phyloP scores from a whole-genome alignment of 495 filamentous ascomycete species.

The Aspergillus avenaceus region DNA sequence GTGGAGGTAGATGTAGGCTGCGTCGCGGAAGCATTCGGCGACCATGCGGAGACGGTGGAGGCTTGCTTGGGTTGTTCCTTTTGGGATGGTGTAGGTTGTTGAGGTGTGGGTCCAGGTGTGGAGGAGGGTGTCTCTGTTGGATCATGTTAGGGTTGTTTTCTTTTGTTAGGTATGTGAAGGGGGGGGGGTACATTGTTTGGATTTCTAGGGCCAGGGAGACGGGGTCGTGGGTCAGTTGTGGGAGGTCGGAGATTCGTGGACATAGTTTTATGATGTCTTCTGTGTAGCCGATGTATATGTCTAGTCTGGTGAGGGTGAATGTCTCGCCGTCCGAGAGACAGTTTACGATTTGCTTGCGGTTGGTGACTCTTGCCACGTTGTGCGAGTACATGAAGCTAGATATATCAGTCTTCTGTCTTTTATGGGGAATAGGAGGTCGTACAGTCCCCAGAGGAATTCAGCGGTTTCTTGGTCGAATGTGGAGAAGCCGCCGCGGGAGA shows the following conservation, averaged over 20 bases:
- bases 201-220: constrained; percentile 26
- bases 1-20: constrained; percentile 40
- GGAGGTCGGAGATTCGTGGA: constrained; percentile 35
- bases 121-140: constrained; percentile 33
- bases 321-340: constrained; percentile 18
- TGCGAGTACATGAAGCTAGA: constrained; percentile 37
- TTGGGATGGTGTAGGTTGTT: constrained; percentile 29
- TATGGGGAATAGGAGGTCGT: constrained; percentile 4
- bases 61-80: constrained; percentile 24
- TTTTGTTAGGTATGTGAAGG: neutral
- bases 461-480: constrained; percentile 32
- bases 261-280: constrained; percentile 41
- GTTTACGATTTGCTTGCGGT: constrained; percentile 23
- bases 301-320: constrained; percentile 28
- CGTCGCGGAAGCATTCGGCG: constrained; percentile 43
- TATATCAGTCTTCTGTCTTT: neutral
- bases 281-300: constrained; percentile 43
- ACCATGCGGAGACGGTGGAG: constrained; percentile 39
- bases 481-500: constrained; percentile 33
- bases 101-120: constrained; percentile 32
- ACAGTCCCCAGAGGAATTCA: constrained; percentile 40
- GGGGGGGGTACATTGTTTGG: constrained; percentile 26
- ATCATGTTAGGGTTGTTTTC: neutral
- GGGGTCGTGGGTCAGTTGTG: constrained; percentile 18
- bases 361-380: constrained; percentile 38